Conservation (phyloP, 805 yeast genomes). For the Nadsonia fulvescens region DNA sequence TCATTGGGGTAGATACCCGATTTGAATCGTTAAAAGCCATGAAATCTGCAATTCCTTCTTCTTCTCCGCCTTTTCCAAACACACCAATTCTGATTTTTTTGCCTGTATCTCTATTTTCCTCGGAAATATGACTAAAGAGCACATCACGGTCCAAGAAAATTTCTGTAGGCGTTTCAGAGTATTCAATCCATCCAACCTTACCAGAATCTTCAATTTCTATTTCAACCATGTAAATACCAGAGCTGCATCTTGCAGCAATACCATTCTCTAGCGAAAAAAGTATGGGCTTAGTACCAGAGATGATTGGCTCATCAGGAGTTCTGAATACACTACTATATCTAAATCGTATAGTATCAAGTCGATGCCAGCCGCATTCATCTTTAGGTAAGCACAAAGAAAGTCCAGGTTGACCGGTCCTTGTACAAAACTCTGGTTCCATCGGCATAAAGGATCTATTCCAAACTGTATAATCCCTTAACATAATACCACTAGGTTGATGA, state of each 20-base stretch:
- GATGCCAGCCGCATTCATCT: slow-evolving; percentile 77
- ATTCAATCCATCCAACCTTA: no score
- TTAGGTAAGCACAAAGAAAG: slow-evolving; percentile 23
- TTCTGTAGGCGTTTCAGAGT: no score
- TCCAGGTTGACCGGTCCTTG: slow-evolving; percentile 21
- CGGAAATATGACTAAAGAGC: no score
- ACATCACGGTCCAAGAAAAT: no score
- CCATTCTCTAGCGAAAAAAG: slow-evolving; percentile 30
- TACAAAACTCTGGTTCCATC: slow-evolving; percentile 35
- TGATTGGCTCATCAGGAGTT: slow-evolving; percentile 38
- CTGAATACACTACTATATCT: slow-evolving; percentile 67
- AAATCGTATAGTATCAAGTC: slow-evolving; percentile 61
- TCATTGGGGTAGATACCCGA: slow-evolving; percentile 3
- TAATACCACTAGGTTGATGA: slow-evolving; percentile 77
- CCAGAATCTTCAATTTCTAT: slow-evolving; percentile 37
- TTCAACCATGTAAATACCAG: slow-evolving; percentile 67
- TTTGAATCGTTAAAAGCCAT: slow-evolving; percentile 12
- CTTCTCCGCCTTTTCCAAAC: slow-evolving; percentile 43
- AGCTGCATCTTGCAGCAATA: slow-evolving; percentile 29
- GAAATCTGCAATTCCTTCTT: slow-evolving; percentile 33
- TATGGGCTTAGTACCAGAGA: slow-evolving; percentile 24
- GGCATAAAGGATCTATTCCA: slow-evolving; percentile 72
- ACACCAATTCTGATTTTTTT: slow-evolving; percentile 33
- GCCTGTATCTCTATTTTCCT: slow-evolving; percentile 15
- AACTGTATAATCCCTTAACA: slow-evolving; percentile 71